Evolutionary conservation across 257 asterid species (phyloP).

Genomic region (Linaria vulgaris): DNA sequence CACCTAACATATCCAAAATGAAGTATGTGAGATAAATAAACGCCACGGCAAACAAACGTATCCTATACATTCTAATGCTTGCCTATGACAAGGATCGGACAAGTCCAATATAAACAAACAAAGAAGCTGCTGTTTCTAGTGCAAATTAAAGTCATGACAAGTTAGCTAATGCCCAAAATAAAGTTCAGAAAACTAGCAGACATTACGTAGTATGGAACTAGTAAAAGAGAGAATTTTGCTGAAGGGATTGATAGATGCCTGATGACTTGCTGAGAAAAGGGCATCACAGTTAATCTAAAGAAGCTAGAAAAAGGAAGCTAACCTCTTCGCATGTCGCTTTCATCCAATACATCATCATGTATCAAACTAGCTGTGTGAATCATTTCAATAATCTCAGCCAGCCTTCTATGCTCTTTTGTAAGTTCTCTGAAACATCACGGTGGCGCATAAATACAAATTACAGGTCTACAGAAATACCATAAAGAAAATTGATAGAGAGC

Average conservation of each 20-base stretch:
- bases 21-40: background rate
- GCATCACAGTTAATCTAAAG: background rate
- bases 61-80: background rate
- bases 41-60: background rate
- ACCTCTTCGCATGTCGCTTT: constrained; percentile 96
- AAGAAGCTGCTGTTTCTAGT: background rate
- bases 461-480: background rate
- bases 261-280: background rate
- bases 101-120: too few species aligned
- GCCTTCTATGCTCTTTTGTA: constrained; percentile 77
- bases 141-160: background rate
- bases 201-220: constrained; percentile 1
- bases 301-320: constrained; percentile 20
- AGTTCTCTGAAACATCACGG: constrained; percentile 61
- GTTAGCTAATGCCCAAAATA: background rate
- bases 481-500: constrained; percentile 27
- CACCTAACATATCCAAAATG: background rate
- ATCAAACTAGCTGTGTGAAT: constrained; percentile 97
- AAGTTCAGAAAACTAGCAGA: background rate
- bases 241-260: constrained; percentile 4
- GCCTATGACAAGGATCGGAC: too few species aligned
- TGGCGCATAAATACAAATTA: constrained; percentile 9
- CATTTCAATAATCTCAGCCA: constrained; percentile 98
- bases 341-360: constrained; percentile 94
- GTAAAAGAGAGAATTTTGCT: background rate